phyloP scores from a whole-genome alignment of 2,329 filamentous ascomycete species.

The Lachnellula suecica region DNA sequence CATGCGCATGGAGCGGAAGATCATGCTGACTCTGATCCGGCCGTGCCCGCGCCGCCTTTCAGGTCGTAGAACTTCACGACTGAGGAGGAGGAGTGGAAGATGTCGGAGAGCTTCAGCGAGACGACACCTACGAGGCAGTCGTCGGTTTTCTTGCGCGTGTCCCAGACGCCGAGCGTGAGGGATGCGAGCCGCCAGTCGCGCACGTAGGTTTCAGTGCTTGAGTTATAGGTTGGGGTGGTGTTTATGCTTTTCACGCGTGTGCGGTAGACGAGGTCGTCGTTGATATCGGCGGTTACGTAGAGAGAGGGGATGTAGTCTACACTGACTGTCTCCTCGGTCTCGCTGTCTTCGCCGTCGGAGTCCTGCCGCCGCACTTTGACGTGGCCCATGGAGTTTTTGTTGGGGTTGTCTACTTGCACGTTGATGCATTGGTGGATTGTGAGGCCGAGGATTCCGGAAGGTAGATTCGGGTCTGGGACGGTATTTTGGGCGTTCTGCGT shows the following conservation, averaged over 20 bases:
- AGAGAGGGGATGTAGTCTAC: slow-evolving; percentile 22
- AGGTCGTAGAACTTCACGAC: slow-evolving; percentile 21
- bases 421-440: slow-evolving; percentile 23
- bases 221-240: slow-evolving; percentile 17
- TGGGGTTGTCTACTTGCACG: slow-evolving; percentile 17
- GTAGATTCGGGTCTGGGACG: slow-evolving; percentile 19
- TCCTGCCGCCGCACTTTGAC: slow-evolving; percentile 16
- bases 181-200: slow-evolving; percentile 20
- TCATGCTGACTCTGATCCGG: slow-evolving; percentile 19
- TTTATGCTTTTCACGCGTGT: slow-evolving; percentile 18
- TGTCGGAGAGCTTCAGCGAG: slow-evolving; percentile 16
- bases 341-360: slow-evolving; percentile 19
- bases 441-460: slow-evolving; percentile 18
- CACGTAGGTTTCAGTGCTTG: slow-evolving; percentile 17
- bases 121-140: slow-evolving; percentile 21
- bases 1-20: slow-evolving; percentile 20
- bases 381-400: slow-evolving; percentile 21
- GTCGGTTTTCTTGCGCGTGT: slow-evolving; percentile 18
- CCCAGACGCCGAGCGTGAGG: slow-evolving; percentile 18
- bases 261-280: slow-evolving; percentile 17
- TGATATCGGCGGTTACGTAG: slow-evolving; percentile 21
- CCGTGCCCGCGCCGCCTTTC: slow-evolving; percentile 19
- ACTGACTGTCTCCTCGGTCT: slow-evolving; percentile 13
- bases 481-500: slow-evolving; percentile 19
- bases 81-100: slow-evolving; percentile 18